A percentile compares a stretch with the other conserved stretches of the same genome.
These are phyloP conservation scores for Pyrenula massariospora DNA, from an alignment of 495 filamentous ascomycete genomes.

Conservation along the genomic window DNA sequence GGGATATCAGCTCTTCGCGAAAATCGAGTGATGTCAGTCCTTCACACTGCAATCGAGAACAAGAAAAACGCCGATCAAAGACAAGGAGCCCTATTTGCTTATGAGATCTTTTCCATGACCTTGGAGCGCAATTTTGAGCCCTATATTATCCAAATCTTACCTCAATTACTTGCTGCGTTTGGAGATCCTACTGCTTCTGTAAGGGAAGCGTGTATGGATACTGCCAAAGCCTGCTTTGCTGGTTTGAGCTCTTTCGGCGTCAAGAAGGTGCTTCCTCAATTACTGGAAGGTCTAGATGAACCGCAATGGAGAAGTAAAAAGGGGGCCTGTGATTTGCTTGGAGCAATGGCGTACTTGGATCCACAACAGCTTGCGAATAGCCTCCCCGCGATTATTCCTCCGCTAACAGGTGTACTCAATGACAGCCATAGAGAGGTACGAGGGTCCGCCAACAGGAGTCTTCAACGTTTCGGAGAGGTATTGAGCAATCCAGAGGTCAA, in stretches of 20 bases:
- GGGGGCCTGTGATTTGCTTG: slow-evolving; percentile 88
- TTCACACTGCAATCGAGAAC: slow-evolving; percentile 72
- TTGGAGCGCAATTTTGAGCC: slow-evolving; percentile 86
- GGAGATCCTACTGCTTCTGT: slow-evolving; percentile 83
- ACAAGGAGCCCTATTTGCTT: slow-evolving; percentile 80
- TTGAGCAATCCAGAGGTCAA: slow-evolving; percentile 97
- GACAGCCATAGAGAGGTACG: slow-evolving; percentile 97
- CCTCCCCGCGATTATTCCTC: slow-evolving; percentile 91
- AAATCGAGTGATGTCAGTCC: slow-evolving; percentile 69
- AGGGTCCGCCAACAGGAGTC: slow-evolving; percentile 78
- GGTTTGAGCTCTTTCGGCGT: slow-evolving; percentile 91
- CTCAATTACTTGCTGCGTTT: slow-evolving; percentile 78
- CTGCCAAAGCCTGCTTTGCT: slow-evolving; percentile 88
- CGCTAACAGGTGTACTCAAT: slow-evolving; percentile 83
- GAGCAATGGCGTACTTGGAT: slow-evolving; percentile 96
- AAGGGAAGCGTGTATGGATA: slow-evolving; percentile 81
- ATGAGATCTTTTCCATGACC: slow-evolving; percentile 76
- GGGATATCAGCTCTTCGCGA: slow-evolving; percentile 76
- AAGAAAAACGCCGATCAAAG: slow-evolving; percentile 83
- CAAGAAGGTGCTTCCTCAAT: slow-evolving; percentile 81
- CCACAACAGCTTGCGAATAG: slow-evolving; percentile 87
- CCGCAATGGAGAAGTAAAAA: slow-evolving; percentile 97
- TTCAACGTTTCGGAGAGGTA: slow-evolving; percentile 96
- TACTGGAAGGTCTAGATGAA: slow-evolving; percentile 88
- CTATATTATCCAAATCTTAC: slow-evolving; percentile 90